Evolutionary conservation across 2,329 filamentous ascomycete genomes (phyloP).

Genomic region (Boeremia exigua): DNA sequence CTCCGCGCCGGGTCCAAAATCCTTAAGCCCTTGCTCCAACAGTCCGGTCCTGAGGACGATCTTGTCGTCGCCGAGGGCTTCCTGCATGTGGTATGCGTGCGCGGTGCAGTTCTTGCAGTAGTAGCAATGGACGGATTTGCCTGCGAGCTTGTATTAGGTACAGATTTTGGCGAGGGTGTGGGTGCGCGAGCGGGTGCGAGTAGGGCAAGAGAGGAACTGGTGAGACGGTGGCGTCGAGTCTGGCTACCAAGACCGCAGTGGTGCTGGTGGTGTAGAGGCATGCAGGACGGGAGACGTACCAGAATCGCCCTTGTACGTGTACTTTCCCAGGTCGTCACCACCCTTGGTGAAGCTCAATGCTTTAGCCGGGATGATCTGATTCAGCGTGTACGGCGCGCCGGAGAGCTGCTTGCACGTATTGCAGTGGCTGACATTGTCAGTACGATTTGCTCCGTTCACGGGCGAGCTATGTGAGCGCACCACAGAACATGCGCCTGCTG

Average conservation of each 20-base stretch:
- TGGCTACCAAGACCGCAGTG: neutral
- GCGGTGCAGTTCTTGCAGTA: conserved; percentile 64
- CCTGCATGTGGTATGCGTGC: conserved; percentile 63
- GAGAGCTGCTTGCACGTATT: conserved; percentile 62
- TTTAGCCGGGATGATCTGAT: conserved; percentile 59
- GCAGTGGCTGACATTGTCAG: conserved; percentile 55
- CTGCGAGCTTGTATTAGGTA: conserved; percentile 32
- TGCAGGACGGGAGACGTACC: conserved; percentile 40
- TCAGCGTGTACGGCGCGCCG: conserved; percentile 60
- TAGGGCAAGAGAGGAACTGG: neutral
- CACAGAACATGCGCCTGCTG: conserved; percentile 55
- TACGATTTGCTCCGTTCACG: too few relatives aligned
- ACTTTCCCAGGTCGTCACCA: conserved; percentile 53
- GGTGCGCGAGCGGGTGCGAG: neutral
- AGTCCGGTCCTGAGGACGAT: conserved; percentile 61
- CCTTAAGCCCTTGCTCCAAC: conserved; percentile 53
- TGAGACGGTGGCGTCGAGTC: too few relatives aligned
- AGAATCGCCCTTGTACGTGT: conserved; percentile 64
- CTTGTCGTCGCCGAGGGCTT: conserved; percentile 57
- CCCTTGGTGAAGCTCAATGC: conserved; percentile 61
- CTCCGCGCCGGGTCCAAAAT: conserved; percentile 59
- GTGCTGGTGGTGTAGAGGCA: neutral
- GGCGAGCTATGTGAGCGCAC: conserved; percentile 38
- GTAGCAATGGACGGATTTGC: conserved; percentile 63
- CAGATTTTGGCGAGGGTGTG: neutral